These are phyloP conservation scores for Moricandia moricandioides DNA, from an alignment of 345 rosid genomes.

Conservation along the genomic window DNA sequence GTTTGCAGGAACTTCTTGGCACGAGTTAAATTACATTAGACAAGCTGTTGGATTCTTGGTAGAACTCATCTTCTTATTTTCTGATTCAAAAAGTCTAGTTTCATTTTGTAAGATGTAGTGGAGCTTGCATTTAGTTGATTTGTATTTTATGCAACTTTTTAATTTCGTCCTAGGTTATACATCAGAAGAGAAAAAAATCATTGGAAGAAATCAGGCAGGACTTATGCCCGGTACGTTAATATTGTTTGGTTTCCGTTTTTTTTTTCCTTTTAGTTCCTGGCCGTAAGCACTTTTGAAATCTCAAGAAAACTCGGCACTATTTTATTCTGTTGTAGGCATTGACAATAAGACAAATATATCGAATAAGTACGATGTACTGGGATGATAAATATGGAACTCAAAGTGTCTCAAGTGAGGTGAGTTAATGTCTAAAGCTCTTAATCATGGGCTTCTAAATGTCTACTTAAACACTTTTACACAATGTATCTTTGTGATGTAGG, in stretches of 20 bases:
- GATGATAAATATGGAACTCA: conserved; percentile 98
- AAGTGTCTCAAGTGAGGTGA: conserved; percentile 90
- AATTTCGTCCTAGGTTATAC: conserved; percentile 67
- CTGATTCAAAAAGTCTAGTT: neutral
- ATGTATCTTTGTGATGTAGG: conserved; percentile 44
- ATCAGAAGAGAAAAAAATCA: conserved; percentile 93
- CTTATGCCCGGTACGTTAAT: conserved; percentile 73
- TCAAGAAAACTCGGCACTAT: neutral
- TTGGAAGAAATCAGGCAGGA: conserved; percentile 86
- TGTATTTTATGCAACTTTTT: conserved; percentile 2
- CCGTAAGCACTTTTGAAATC: neutral
- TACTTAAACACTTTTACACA: conserved; percentile 5
- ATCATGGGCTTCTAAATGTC: neutral
- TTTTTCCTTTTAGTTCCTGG: neutral
- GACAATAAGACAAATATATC: conserved; percentile 93
- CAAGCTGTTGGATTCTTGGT: conserved; percentile 99
- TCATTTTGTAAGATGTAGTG: conserved; percentile 7
- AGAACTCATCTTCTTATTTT: conserved; percentile 16
- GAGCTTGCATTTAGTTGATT: neutral
- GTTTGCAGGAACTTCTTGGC: conserved; percentile 99
- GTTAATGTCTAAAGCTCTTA: conserved; percentile 27
- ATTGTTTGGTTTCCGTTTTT: conserved; percentile 14
- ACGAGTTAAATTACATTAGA: conserved; percentile 86
- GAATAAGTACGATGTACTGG: conserved; percentile 98
- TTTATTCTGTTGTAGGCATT: conserved; percentile 50